These are phyloP conservation scores for Neurospora discreta DNA, from an alignment of 495 filamentous ascomycete species.

Conservation along the genomic window DNA sequence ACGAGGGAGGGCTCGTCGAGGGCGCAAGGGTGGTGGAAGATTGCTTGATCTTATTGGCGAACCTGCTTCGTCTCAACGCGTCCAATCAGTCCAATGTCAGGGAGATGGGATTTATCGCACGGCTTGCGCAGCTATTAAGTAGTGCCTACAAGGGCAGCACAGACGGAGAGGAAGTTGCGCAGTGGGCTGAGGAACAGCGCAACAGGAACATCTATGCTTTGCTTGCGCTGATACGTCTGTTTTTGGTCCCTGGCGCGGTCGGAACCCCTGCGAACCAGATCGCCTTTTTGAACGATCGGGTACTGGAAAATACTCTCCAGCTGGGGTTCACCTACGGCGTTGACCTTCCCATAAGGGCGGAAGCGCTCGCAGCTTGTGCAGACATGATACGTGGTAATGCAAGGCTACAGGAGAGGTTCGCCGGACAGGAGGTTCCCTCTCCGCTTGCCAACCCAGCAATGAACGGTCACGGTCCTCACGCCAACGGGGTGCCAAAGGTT, in stretches of 20 bases:
- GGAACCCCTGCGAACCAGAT: slow-evolving; percentile 77
- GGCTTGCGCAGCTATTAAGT: slow-evolving; percentile 56
- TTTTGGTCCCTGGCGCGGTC: slow-evolving; percentile 67
- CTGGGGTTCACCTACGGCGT: slow-evolving; percentile 71
- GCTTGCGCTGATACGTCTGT: slow-evolving; percentile 72
- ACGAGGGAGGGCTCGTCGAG: slow-evolving; percentile 70
- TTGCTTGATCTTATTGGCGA: slow-evolving; percentile 85
- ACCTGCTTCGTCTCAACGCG: slow-evolving; percentile 76
- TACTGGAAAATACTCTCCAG: slow-evolving; percentile 72
- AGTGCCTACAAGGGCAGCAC: slow-evolving; percentile 48
- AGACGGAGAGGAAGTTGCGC: slow-evolving; percentile 48
- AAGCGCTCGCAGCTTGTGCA: slow-evolving; percentile 76
- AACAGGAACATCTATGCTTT: slow-evolving; percentile 91
- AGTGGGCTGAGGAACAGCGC: slow-evolving; percentile 64
- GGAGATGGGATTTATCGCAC: slow-evolving; percentile 75
- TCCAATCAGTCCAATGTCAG: slow-evolving; percentile 92
- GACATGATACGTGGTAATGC: slow-evolving; percentile 80
- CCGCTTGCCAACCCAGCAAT: slow-evolving; percentile 34
- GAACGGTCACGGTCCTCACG: slow-evolving; percentile 26
- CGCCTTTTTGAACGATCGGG: slow-evolving; percentile 63
- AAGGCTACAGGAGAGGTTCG: slow-evolving; percentile 72
- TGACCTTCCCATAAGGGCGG: slow-evolving; percentile 66
- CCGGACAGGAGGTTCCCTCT: slow-evolving; percentile 63
- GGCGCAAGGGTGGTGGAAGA: slow-evolving; percentile 91
- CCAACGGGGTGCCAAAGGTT: slow-evolving; percentile 45